phyloP scores from a whole-genome alignment of 2,329 filamentous ascomycete genomes.

The Coniochaeta sp. region DNA sequence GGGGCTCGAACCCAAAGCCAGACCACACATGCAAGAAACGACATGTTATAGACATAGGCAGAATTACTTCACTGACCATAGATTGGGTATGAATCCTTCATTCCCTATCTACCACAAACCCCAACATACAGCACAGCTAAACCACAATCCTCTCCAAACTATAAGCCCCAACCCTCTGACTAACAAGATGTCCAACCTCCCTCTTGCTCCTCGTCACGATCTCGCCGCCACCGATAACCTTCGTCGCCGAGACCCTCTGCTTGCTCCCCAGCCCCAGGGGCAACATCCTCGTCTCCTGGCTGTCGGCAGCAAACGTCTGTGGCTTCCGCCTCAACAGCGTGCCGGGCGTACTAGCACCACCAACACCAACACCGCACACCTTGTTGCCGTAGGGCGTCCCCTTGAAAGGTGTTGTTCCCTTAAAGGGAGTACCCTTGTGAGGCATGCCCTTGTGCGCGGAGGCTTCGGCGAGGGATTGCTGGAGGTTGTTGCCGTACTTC shows the following conservation, averaged over 20 bases:
- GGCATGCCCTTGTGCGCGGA: conserved; percentile 11
- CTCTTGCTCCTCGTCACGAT: conserved; percentile 60
- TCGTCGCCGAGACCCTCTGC: conserved; percentile 39
- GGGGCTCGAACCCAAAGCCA: no score
- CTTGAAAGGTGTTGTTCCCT: background rate
- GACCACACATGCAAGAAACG: no score
- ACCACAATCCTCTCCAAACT: conserved; percentile 71
- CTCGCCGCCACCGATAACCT: conserved; percentile 64
- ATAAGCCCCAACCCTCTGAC: conserved; percentile 75
- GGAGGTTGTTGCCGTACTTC: conserved; percentile 44
- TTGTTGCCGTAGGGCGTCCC: conserved; percentile 17
- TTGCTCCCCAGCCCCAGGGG: conserved; percentile 67
- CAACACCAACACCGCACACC: no score
- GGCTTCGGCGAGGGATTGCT: conserved; percentile 6
- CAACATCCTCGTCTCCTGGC: conserved; percentile 44
- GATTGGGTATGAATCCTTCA: no score
- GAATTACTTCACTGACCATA: no score
- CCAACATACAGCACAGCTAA: conserved; percentile 32
- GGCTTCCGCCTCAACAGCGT: conserved; percentile 17
- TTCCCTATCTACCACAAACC: no score
- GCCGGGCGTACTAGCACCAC: background rate
- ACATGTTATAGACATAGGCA: no score
- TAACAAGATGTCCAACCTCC: conserved; percentile 71
- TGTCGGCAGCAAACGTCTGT: conserved; percentile 21
- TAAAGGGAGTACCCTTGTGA: no score